Conservation (phyloP, 2,329 filamentous ascomycete species). For the Sarocladiaceae sp. region DNA sequence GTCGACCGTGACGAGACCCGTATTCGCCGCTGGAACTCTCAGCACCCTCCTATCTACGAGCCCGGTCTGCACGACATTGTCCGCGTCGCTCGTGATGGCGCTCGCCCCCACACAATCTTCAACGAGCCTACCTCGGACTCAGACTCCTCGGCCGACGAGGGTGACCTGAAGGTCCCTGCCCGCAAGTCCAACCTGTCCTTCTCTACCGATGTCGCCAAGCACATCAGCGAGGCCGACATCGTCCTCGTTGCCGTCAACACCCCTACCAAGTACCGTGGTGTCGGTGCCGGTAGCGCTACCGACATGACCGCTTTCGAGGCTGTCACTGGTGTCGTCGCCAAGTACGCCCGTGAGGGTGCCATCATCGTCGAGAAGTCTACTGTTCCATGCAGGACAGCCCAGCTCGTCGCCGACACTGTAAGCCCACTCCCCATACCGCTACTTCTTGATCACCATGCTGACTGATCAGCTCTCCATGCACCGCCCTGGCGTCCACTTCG, state of each 20-base stretch:
- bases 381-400: constrained; percentile 68
- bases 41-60: constrained; percentile 69
- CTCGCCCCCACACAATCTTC: constrained; percentile 34
- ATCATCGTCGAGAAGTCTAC: constrained; percentile 81
- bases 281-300: constrained; percentile 64
- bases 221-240: constrained; percentile 62
- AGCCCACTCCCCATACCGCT: constrained; percentile 17
- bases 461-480: constrained; percentile 44
- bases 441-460: constrained; percentile 13
- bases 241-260: constrained; percentile 75
- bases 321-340: constrained; percentile 60
- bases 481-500: constrained; percentile 59
- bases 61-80: constrained; percentile 65
- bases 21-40: constrained; percentile 68
- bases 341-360: constrained; percentile 57
- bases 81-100: constrained; percentile 54
- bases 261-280: constrained; percentile 65
- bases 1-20: constrained; percentile 61
- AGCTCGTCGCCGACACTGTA: constrained; percentile 63
- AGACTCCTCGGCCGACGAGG: constrained; percentile 25
- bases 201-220: constrained; percentile 56
- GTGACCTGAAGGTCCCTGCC: constrained; percentile 28
- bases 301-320: constrained; percentile 68
- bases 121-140: constrained; percentile 28
- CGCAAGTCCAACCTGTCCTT: constrained; percentile 65